These are phyloP conservation scores for rapeseed (Brassica napus) DNA, from an alignment of 345 rosid species.

Conservation along the genomic window DNA sequence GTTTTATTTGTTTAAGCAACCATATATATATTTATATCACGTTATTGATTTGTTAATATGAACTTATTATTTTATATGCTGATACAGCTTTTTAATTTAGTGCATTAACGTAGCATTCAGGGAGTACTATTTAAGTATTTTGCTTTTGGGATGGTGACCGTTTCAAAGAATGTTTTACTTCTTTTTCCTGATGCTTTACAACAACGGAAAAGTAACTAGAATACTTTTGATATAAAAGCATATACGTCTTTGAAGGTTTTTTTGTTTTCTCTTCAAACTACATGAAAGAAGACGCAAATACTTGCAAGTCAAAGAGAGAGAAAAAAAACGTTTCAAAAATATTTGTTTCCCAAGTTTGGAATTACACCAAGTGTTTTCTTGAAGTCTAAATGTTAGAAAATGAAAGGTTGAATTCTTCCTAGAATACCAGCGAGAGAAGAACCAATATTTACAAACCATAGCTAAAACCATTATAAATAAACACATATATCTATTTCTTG, in stretches of 20 bases:
- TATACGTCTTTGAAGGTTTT: constrained; percentile 40
- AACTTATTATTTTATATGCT: not conserved
- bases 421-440: not conserved
- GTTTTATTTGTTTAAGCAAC: not conserved
- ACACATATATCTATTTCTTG: constrained; percentile 9
- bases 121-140: not conserved
- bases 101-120: constrained; percentile 17
- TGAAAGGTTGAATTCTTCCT: constrained; percentile 24
- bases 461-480: constrained; percentile 15
- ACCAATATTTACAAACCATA: not conserved
- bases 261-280: not conserved
- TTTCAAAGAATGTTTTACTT: constrained; percentile 23
- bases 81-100: not conserved
- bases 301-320: constrained; percentile 34
- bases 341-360: not conserved
- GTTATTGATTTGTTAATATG: not conserved
- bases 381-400: constrained; percentile 36
- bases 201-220: constrained; percentile 17
- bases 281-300: constrained; percentile 14
- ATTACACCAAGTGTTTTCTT: constrained; percentile 37
- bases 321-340: constrained; percentile 9
- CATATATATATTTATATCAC: not conserved
- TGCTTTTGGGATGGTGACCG: constrained; percentile 21
- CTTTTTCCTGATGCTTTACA: not conserved
- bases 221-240: constrained; percentile 2